Conservation (phyloP, 1,284 basidiomycete genomes). For the Sporisorium scitamineum region DNA sequence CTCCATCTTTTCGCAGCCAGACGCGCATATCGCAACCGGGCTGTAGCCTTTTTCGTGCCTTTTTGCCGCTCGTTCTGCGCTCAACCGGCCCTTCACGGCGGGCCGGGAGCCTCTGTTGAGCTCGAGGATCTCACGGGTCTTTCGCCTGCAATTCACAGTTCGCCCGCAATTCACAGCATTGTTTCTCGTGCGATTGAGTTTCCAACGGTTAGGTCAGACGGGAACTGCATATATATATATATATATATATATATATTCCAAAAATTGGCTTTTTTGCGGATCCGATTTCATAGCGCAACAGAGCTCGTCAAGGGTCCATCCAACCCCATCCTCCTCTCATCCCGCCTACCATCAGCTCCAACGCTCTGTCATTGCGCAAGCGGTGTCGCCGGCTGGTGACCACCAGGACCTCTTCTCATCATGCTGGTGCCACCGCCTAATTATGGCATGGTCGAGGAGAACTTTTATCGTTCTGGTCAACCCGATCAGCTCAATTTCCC, state of each 20-base stretch:
- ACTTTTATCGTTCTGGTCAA: conserved; percentile 73
- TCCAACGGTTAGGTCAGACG: too few relatives aligned
- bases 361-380: background rate
- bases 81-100: too few relatives aligned
- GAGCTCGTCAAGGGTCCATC: background rate
- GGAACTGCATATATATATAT: too few relatives aligned
- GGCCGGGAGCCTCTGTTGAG: too few relatives aligned
- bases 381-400: background rate
- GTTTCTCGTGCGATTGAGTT: too few relatives aligned
- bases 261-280: conserved; percentile 6
- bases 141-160: too few relatives aligned
- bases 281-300: conserved; percentile 3
- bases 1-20: too few relatives aligned
- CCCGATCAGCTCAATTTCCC: conserved; percentile 73
- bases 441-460: conserved; percentile 73
- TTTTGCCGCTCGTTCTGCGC: too few relatives aligned
- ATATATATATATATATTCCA: conserved; percentile 12
- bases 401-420: background rate
- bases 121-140: too few relatives aligned
- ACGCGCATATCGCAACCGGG: too few relatives aligned
- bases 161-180: too few relatives aligned
- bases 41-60: too few relatives aligned
- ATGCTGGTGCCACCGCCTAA: conserved; percentile 73
- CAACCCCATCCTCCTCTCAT: background rate
- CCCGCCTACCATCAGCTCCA: background rate